Evolutionary conservation across 345 rosid species (phyloP).

Genomic region (Salix viminalis): DNA sequence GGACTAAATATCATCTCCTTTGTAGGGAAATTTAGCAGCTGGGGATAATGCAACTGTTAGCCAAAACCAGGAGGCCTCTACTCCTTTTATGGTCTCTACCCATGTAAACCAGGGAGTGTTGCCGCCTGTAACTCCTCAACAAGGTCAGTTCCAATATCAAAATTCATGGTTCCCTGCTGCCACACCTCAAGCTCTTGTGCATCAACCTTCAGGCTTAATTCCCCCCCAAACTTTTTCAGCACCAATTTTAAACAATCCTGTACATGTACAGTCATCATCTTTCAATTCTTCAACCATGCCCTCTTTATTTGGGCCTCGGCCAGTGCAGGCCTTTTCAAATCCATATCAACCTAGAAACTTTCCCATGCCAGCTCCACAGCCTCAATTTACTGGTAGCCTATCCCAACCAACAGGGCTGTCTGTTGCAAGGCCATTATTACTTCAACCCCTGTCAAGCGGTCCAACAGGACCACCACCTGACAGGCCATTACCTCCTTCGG

Average conservation of each 20-base stretch:
- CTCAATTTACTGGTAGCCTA: slow-evolving; percentile 39
- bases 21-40: slow-evolving; percentile 56
- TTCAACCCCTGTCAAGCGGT: slow-evolving; percentile 34
- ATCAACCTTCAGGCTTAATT: slow-evolving; percentile 14
- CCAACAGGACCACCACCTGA: slow-evolving; percentile 21
- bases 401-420: slow-evolving; percentile 35
- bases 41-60: slow-evolving; percentile 36
- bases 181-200: slow-evolving; percentile 32
- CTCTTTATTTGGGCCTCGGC: slow-evolving; percentile 46
- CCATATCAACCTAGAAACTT: slow-evolving; percentile 40
- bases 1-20: slow-evolving; percentile 6
- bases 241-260: slow-evolving; percentile 33
- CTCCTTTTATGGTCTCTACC: slow-evolving; percentile 15
- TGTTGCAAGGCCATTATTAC: slow-evolving; percentile 33
- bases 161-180: slow-evolving; percentile 38
- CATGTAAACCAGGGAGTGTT: slow-evolving; percentile 29
- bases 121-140: slow-evolving; percentile 36
- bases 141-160: slow-evolving; percentile 49
- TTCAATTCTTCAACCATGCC: slow-evolving; percentile 29
- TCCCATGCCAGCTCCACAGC: slow-evolving; percentile 35
- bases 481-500: slow-evolving; percentile 19
- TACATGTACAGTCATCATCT: slow-evolving; percentile 29
- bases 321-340: slow-evolving; percentile 29
- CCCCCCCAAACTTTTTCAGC: slow-evolving; percentile 32
- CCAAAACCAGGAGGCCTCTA: slow-evolving; percentile 29